These are phyloP conservation scores for Nothomitra cinnamomea DNA, from an alignment of 2,329 filamentous ascomycete species.

Conservation along the genomic window DNA sequence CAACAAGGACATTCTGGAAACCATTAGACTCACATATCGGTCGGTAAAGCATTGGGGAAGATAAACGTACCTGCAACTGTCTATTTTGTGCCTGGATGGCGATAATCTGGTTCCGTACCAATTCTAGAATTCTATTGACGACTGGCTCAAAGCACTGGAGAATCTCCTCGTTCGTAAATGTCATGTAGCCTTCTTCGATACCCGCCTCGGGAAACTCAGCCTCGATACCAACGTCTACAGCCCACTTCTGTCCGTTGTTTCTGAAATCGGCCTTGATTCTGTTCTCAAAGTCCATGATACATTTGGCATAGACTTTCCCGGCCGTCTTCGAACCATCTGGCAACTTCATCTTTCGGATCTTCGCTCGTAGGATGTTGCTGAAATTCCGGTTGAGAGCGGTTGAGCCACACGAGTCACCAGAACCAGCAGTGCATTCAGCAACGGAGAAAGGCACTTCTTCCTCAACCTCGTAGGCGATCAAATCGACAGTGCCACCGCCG, in stretches of 20 bases:
- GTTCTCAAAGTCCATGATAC: constrained; percentile 99
- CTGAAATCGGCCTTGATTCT: constrained; percentile 98
- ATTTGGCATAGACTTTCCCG: constrained; percentile 97
- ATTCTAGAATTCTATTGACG: constrained; percentile 87
- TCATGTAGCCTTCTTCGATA: constrained; percentile 99
- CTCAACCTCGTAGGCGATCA: constrained; percentile 97
- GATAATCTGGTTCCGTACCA: constrained; percentile 96
- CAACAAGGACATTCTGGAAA: constrained; percentile 69
- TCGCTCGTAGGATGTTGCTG: constrained; percentile 90
- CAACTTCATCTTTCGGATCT: constrained; percentile 98
- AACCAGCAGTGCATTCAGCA: constrained; percentile 90
- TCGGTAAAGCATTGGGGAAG: not conserved
- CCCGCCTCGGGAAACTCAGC: constrained; percentile 94
- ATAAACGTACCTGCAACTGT: constrained; percentile 49
- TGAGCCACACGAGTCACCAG: constrained; percentile 95
- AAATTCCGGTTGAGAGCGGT: constrained; percentile 96
- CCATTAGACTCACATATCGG: not conserved
- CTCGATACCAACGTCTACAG: constrained; percentile 95
- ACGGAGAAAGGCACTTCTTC: constrained; percentile 96
- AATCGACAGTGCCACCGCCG: constrained; percentile 93
- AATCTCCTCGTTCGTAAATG: constrained; percentile 98
- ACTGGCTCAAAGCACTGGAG: constrained; percentile 98
- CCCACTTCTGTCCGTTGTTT: constrained; percentile 98
- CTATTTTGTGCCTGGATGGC: constrained; percentile 96
- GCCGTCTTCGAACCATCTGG: constrained; percentile 93